Conservation (phyloP, 1,284 basidiomycete genomes). For the Sphagnurus paluster region DNA sequence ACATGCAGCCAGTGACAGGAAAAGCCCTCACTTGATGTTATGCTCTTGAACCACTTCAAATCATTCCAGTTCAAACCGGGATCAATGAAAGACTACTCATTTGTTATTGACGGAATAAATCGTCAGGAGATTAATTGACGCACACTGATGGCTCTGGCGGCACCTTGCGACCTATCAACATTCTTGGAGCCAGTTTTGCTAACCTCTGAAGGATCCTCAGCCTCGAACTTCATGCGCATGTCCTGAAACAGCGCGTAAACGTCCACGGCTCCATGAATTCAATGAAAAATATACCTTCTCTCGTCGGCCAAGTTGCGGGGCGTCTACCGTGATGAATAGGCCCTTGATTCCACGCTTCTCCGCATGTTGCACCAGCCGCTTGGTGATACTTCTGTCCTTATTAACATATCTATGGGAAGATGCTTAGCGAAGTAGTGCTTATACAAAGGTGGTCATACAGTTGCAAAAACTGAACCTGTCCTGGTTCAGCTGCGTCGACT, state of each 20-base stretch:
- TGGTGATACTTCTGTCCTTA: constrained; percentile 79
- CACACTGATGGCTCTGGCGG: constrained; percentile 91
- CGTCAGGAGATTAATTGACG: constrained; percentile 24
- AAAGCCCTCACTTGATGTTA: constrained; percentile 71
- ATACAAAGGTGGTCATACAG: constrained; percentile 43
- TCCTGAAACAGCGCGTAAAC: constrained; percentile 52
- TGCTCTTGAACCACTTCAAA: constrained; percentile 84
- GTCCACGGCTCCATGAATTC: background rate
- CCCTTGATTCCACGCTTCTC: constrained; percentile 83
- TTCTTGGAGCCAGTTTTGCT: constrained; percentile 53
- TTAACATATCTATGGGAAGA: constrained; percentile 74
- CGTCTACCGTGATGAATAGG: constrained; percentile 91
- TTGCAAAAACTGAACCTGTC: constrained; percentile 81
- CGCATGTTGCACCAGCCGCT: constrained; percentile 83
- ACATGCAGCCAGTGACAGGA: background rate
- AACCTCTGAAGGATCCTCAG: constrained; percentile 76
- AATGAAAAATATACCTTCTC: constrained; percentile 58
- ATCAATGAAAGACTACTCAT: constrained; percentile 85
- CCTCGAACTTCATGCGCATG: constrained; percentile 96
- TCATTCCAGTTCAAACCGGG: constrained; percentile 88
- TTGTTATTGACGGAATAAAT: background rate
- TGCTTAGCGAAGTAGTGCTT: background rate
- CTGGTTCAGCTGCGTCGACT: constrained; percentile 73
- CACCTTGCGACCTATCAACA: constrained; percentile 86
- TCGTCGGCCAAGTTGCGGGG: constrained; percentile 87